phyloP scores from a whole-genome alignment of 1,139 yeast genomes.

The Pichia sp. region DNA sequence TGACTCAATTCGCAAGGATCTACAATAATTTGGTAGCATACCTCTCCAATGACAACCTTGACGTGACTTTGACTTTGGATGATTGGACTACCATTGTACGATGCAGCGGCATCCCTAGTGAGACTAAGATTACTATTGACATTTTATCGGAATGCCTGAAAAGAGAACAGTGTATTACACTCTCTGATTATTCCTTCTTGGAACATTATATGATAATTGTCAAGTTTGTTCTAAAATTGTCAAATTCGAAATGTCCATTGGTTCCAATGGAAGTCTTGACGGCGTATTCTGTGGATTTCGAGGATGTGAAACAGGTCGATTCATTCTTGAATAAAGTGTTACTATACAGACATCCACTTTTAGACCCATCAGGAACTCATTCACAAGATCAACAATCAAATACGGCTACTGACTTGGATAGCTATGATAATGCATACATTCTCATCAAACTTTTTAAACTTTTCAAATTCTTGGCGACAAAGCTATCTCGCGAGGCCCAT shows the following conservation, averaged over 20 bases:
- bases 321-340: constrained; percentile 16
- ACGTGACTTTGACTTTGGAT: constrained; percentile 14
- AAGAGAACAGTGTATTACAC: constrained; percentile 33
- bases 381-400: too few species aligned
- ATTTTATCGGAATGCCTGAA: constrained; percentile 40
- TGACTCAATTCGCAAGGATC: constrained; percentile 31
- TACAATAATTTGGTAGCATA: constrained; percentile 27
- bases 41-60: constrained; percentile 20
- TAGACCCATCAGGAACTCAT: neutral
- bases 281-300: constrained; percentile 11
- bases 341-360: constrained; percentile 13
- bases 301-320: constrained; percentile 13
- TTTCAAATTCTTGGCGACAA: constrained; percentile 18
- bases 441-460: constrained; percentile 24
- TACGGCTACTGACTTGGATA: too few species aligned
- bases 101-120: constrained; percentile 25
- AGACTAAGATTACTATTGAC: constrained; percentile 27
- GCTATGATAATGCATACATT: constrained; percentile 25
- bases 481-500: constrained; percentile 20
- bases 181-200: constrained; percentile 28
- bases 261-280: constrained; percentile 20
- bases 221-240: constrained; percentile 21
- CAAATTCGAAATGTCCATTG: constrained; percentile 23
- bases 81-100: constrained; percentile 30
- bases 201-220: constrained; percentile 27